Base-by-base conservation (phyloP, 1,284 basidiomycete species). In the Apiotrichum gamsii region DNA sequence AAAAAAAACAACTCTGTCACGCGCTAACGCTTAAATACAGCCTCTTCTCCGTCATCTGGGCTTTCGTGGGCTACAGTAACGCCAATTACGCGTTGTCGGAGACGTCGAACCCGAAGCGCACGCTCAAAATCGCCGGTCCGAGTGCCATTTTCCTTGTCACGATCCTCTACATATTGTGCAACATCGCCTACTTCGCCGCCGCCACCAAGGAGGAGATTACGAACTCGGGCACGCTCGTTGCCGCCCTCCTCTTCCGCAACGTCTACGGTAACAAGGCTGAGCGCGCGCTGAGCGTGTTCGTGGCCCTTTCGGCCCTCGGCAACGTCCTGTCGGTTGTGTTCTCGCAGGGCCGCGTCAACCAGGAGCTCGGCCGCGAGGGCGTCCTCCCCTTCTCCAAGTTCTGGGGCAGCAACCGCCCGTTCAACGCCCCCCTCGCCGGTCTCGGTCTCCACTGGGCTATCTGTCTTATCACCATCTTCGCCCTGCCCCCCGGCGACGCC, bases 401-500 rank as follows among this genome's bases (percentile, higher is more conserved):
- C 54, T 65, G 64, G 58, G 61, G 57, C 8, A 53, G 45, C 39
- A 65, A 62, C 40, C 38, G 52, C 30, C 68, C 69, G 8, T 69
- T 72, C 51, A 34, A 63, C 67, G 16, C 69, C 59, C 50, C 50
- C 8, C 45, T 52, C 24, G 45, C 50, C 8, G 50, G 50, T 40
- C 45, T 47, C 13, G 45, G 38, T 8, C 50, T 52, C 29, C 50
- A 78, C 37, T 57, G 75, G 11, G 60, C 78, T 30, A 76, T 77
- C 53, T 80, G 78, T 0, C 62, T 76, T n/a, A 72, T 80, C 52
- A 74, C 82, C 39, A 77, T 82, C 55, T 61, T 80, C 20, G 76
- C 72, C 0, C 76, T 77, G 16, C 80, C 79, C 1, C 72, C 77
- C 19, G 77, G 76, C 37, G 78, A 79, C 58, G 78, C 78, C 0